Evolutionary conservation across 2,329 filamentous ascomycete species (phyloP).

Genomic region (Teratosphaeria gauchensis): DNA sequence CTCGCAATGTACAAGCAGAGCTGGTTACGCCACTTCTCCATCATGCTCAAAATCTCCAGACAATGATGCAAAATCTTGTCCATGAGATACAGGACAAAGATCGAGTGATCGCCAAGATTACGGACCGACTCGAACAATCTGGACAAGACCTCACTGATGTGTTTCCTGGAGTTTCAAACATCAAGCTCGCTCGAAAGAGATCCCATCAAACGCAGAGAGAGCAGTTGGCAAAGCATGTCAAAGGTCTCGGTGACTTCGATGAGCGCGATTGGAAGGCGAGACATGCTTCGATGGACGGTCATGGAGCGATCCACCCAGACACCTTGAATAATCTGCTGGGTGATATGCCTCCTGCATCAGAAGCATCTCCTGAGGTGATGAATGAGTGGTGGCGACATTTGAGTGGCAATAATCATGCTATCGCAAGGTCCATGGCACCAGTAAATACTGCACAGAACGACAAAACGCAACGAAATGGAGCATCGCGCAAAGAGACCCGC

Average conservation of each 20-base stretch:
- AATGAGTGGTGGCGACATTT: conserved; percentile 28
- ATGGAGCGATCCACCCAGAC: not conserved
- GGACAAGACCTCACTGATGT: conserved; percentile 47
- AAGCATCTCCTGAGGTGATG: not conserved
- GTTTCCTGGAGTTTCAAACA: conserved; percentile 45
- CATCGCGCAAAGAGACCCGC: not conserved
- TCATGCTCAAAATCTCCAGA: conserved; percentile 38
- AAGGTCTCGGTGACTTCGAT: conserved; percentile 46
- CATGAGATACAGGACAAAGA: conserved; percentile 48
- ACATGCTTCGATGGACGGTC: not conserved
- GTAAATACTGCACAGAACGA: not conserved
- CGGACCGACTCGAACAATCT: conserved; percentile 49
- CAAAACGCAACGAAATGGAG: not conserved
- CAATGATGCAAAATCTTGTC: conserved; percentile 40
- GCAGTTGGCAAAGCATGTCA: conserved; percentile 45
- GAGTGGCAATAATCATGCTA: conserved; percentile 6
- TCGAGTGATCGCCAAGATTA: conserved; percentile 46
- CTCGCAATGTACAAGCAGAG: conserved; percentile 36
- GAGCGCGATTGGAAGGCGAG: conserved; percentile 31
- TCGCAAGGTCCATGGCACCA: not conserved
- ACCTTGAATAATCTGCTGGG: conserved; percentile 9
- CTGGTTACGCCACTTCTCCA: conserved; percentile 46
- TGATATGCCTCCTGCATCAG: conserved; percentile 5
- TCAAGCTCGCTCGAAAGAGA: conserved; percentile 34
- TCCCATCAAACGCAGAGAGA: conserved; percentile 32